These are phyloP conservation scores for Fonsecaea monophora DNA, from an alignment of 2,329 filamentous ascomycete genomes.

Conservation along the genomic window DNA sequence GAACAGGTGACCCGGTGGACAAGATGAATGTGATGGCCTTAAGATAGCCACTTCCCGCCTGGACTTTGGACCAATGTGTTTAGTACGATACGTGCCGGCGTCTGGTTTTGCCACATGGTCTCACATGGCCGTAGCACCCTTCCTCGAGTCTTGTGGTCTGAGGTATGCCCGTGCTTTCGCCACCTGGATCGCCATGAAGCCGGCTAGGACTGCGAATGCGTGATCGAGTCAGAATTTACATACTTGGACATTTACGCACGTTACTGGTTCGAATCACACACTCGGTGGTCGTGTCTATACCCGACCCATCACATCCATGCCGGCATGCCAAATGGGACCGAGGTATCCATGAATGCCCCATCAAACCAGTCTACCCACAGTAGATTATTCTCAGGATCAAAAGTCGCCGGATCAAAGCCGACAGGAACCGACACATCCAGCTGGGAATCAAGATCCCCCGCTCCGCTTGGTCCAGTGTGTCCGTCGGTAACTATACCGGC, in stretches of 20 bases:
- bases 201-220: not conserved
- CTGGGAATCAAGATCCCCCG: not conserved
- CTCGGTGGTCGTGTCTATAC: not conserved
- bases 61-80: not conserved
- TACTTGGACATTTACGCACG: not conserved
- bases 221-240: not conserved
- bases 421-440: not conserved
- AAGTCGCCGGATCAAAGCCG: not conserved
- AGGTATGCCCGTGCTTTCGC: not conserved
- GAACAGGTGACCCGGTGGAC: not conserved
- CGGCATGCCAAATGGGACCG: constrained; percentile 16
- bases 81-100: not conserved
- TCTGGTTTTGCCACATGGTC: not conserved
- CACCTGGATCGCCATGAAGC: not conserved
- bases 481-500: not conserved
- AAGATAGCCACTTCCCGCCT: not conserved
- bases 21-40: not conserved
- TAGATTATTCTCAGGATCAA: constrained; percentile 8
- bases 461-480: not conserved
- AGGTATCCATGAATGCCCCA: constrained; percentile 18
- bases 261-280: not conserved
- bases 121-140: not conserved
- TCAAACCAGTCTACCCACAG: constrained; percentile 19
- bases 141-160: not conserved
- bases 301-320: constrained; percentile 15